These are phyloP conservation scores for Lactarius akahatsu DNA, from an alignment of 768 basidiomycete species.

Conservation along the genomic window DNA sequence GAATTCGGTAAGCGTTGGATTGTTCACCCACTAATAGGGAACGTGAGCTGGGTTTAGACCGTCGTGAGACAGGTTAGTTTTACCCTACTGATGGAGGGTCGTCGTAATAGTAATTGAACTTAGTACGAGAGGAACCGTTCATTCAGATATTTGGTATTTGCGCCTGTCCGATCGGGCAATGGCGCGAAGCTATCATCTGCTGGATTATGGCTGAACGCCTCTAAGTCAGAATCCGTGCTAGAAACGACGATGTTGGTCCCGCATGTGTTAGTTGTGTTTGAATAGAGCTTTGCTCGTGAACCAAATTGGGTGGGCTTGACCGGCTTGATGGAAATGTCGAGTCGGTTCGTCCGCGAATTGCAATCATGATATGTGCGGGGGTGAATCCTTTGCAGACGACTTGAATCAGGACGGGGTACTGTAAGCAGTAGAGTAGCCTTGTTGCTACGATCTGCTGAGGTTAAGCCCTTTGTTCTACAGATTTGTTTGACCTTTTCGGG, in stretches of 20 bases:
- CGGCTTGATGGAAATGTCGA: slow-evolving; percentile 53
- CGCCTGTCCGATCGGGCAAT: slow-evolving; percentile 76
- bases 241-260: slow-evolving; percentile 71
- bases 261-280: slow-evolving; percentile 60
- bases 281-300: slow-evolving; percentile 72
- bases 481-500: slow-evolving; percentile 53
- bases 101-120: slow-evolving; percentile 75
- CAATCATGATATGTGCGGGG: slow-evolving; percentile 66
- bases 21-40: slow-evolving; percentile 81
- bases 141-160: slow-evolving; percentile 84
- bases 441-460: slow-evolving; percentile 77
- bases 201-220: slow-evolving; percentile 85
- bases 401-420: slow-evolving; percentile 73
- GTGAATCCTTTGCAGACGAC: slow-evolving; percentile 79
- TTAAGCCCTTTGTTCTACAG: slow-evolving; percentile 69
- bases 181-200: slow-evolving; percentile 78
- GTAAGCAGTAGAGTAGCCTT: slow-evolving; percentile 78
- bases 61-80: slow-evolving; percentile 85
- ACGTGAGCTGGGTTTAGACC: slow-evolving; percentile 81
- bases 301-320: slow-evolving; percentile 58
- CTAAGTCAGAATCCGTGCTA: slow-evolving; percentile 81
- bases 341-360: slow-evolving; percentile 53
- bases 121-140: slow-evolving; percentile 83
- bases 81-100: slow-evolving; percentile 79
- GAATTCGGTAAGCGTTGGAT: slow-evolving; percentile 79